A percentile compares a stretch with the other conserved stretches of the same genome.
These are phyloP conservation scores for Noccaea caerulescens DNA, from an alignment of 345 rosid genomes.

Conservation along the genomic window DNA sequence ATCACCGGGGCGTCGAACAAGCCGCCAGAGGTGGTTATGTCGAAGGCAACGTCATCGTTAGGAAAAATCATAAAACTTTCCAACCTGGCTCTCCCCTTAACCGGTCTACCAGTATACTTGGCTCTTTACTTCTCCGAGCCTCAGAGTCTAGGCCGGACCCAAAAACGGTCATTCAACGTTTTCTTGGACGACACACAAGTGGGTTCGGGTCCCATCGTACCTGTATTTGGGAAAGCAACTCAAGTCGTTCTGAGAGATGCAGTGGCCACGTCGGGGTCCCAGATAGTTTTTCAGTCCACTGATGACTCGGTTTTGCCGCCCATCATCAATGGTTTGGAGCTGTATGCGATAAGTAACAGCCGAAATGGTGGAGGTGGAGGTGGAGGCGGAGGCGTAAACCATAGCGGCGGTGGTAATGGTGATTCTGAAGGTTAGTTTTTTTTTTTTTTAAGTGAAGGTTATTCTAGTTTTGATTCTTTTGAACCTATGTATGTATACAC, in stretches of 20 bases:
- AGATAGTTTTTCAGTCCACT: conserved; percentile 32
- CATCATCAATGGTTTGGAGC: conserved; percentile 35
- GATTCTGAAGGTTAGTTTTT: conserved; percentile 5
- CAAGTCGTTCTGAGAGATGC: conserved; percentile 35
- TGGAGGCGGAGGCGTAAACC: not conserved
- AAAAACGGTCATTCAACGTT: conserved; percentile 37
- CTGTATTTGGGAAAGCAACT: conserved; percentile 34
- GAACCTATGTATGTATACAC: not conserved
- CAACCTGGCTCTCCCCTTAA: not conserved
- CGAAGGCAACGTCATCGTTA: conserved; percentile 26
- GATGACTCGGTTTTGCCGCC: conserved; percentile 29
- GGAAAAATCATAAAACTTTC: conserved; percentile 2
- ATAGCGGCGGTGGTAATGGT: not conserved
- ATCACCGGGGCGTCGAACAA: conserved; percentile 22
- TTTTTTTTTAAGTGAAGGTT: not conserved
- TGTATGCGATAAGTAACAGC: conserved; percentile 36
- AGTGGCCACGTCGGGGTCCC: conserved; percentile 12
- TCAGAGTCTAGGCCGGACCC: conserved; percentile 30
- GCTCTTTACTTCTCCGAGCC: conserved; percentile 36
- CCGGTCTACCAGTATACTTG: conserved; percentile 18
- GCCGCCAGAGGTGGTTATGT: conserved; percentile 41
- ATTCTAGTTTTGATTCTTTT: not conserved
- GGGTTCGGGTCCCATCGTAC: conserved; percentile 25
- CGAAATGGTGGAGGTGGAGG: not conserved
- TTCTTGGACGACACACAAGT: conserved; percentile 25